Percentiles rank a stretch among this genome's conserved stretches.
Conservation (phyloP, 2,329 filamentous ascomycete species). For the Apiospora arundinis region DNA sequence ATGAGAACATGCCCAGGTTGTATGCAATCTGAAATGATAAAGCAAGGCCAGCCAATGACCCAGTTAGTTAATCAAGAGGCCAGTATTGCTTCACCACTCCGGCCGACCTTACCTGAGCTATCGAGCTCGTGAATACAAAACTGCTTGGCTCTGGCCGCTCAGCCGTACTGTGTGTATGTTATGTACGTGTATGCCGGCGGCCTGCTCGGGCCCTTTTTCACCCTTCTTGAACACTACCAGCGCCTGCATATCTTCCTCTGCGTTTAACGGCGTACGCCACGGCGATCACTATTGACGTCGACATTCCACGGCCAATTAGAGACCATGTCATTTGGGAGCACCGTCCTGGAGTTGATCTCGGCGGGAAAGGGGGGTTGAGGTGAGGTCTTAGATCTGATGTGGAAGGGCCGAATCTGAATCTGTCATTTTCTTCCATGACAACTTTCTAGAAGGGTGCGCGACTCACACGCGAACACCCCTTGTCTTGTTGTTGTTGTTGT, state of each 20-base stretch:
- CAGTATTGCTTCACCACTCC: neutral
- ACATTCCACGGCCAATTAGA: neutral
- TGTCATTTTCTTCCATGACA: conserved; percentile 14
- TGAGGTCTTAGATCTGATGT: conserved; percentile 7
- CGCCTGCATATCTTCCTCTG: neutral
- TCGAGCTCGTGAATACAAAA: neutral
- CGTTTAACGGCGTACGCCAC: conserved; percentile 19
- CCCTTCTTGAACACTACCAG: neutral
- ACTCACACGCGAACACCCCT: neutral
- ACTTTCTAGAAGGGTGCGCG: conserved; percentile 5
- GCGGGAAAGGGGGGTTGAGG: neutral
- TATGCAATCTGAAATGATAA: neutral
- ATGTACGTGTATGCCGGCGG: neutral
- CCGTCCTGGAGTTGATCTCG: conserved; percentile 30
- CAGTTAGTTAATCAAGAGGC: neutral
- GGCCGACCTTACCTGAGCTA: neutral
- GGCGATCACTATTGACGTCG: conserved; percentile 22
- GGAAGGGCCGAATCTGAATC: conserved; percentile 9
- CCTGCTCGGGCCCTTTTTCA: neutral
- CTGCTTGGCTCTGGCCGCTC: neutral
- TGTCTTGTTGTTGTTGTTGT: neutral
- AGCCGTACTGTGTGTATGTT: neutral
- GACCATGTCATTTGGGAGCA: neutral
- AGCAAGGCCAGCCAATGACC: neutral
- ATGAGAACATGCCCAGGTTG: neutral